phyloP scores from a whole-genome alignment of 768 basidiomycete species.

The Lepiota brunneoincarnata region DNA sequence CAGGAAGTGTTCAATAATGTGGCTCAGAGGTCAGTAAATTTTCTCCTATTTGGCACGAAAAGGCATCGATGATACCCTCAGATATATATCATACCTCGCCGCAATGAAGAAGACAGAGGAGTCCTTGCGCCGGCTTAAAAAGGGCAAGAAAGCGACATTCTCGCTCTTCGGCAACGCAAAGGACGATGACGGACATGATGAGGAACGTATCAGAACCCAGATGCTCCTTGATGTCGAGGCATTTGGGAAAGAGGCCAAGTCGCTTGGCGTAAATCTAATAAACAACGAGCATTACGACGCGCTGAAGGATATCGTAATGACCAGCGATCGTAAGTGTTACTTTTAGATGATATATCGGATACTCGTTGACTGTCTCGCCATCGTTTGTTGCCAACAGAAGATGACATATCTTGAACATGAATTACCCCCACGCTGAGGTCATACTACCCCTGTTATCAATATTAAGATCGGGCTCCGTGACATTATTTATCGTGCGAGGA shows the following conservation, averaged over 20 bases:
- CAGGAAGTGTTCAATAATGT: conserved; percentile 72
- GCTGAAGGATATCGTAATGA: conserved; percentile 61
- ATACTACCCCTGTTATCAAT: too few species aligned
- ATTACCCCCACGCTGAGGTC: too few species aligned
- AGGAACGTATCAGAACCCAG: conserved; percentile 83
- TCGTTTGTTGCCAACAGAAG: not conserved
- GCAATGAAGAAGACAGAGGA: conserved; percentile 93
- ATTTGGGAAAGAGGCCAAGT: conserved; percentile 73
- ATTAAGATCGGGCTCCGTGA: too few species aligned
- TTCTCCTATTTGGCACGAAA: not conserved
- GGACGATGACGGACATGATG: conserved; percentile 71
- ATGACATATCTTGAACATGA: too few species aligned
- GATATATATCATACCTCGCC: conserved; percentile 77
- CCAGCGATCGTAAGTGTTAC: conserved; percentile 31
- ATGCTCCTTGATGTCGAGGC: conserved; percentile 85
- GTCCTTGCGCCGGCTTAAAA: conserved; percentile 81
- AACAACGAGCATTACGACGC: conserved; percentile 49
- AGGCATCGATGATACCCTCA: conserved; percentile 21
- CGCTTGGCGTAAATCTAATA: conserved; percentile 62
- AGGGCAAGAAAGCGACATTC: conserved; percentile 75
- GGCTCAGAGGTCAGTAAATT: conserved; percentile 51
- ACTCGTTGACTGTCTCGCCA: not conserved
- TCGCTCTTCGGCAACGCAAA: conserved; percentile 71
- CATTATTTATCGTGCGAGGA: too few species aligned
- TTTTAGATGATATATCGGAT: not conserved